Evolutionary conservation across 164 flowering plant species (phyloP), one percentile per base, ranked within the genome.

Genomic region (Buxus sempervirens): DNA sequence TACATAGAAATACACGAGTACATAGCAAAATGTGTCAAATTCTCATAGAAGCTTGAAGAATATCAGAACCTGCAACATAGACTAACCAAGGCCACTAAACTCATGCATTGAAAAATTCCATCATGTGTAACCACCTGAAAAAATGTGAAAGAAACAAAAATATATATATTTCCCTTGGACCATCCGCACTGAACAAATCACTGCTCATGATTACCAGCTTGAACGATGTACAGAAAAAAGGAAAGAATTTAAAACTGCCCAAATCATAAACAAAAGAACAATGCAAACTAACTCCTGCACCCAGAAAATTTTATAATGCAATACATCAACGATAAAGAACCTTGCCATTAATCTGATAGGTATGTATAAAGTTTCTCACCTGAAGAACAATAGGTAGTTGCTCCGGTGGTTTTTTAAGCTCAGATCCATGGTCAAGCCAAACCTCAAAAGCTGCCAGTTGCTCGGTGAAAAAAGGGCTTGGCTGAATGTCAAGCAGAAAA

Each of bases 381-480:
- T 91, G 98, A 68, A 91, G 96, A 70, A 94, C 98, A 70, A 94
- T 90, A 23, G 98, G 98, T 77, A 94, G 76, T 80, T 94, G 98
- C 79, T 91, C 98, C 15, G 98, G 98, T 62, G 98, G 97, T 60
- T 88, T 94, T 76, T 91, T 91, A 67, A 82, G 84, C 65, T 91
- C 93, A 63, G 96, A 90, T 48, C 97, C 98, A 84, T 94, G 96
- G 69, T 91, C 96, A 70, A 94, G 97, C 98, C 98, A 94, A 20
- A 94, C 91, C 82, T 94, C 97, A 83, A 94, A 94, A 64, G 98
- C 97, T 21, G 91, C 88, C 76, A 94, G 77, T 76, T 94, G 98
- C 64, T 94, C 98, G 16, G 96, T 86, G 71, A 94, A 94, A 72
- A 94, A 94, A 6, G 98, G 90, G 72, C 98, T 94, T 10, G 96